phyloP scores from a whole-genome alignment of 2,329 filamentous ascomycete genomes.

The Diaporthe ilicicola region DNA sequence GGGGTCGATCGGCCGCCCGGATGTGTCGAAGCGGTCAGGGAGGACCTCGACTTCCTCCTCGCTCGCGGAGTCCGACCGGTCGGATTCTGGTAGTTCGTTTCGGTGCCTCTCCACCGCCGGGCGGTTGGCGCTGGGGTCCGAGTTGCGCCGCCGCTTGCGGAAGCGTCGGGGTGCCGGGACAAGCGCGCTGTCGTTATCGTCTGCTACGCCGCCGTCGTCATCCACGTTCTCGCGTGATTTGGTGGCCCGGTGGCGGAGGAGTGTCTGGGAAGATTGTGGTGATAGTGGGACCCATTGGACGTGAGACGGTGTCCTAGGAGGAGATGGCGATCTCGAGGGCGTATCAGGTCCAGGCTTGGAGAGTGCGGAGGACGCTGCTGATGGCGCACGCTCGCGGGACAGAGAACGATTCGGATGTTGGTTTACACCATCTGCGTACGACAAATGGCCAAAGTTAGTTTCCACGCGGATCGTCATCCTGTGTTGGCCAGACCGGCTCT shows the following conservation, averaged over 20 bases:
- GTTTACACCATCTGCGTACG: conserved; percentile 33
- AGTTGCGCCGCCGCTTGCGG: conserved; percentile 40
- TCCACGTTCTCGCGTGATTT: conserved; percentile 16
- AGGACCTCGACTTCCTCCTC: conserved; percentile 53
- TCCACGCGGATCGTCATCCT: neutral
- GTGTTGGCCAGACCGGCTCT: neutral
- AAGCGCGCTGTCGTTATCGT: conserved; percentile 22
- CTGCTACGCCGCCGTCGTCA: neutral
- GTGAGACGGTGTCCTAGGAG: conserved; percentile 23
- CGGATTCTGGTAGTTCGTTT: conserved; percentile 39
- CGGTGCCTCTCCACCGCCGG: conserved; percentile 37
- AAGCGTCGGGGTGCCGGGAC: conserved; percentile 11
- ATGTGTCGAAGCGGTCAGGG: conserved; percentile 56
- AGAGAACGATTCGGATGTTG: neutral
- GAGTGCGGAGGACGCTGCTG: conserved; percentile 3
- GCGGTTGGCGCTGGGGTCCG: conserved; percentile 47
- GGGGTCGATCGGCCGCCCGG: conserved; percentile 51
- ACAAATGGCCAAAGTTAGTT: conserved; percentile 22
- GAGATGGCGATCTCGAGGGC: conserved; percentile 51
- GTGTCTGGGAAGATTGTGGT: conserved; percentile 56
- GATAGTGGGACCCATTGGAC: conserved; percentile 56
- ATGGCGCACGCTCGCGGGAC: conserved; percentile 12
- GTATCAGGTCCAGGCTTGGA: conserved; percentile 19
- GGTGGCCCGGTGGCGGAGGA: conserved; percentile 48
- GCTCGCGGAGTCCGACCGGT: conserved; percentile 44